A percentile compares a stretch with the other conserved stretches of the same genome.
These are phyloP conservation scores for Micractinium conductrix DNA, from an alignment of 139 green algal genomes.

Conservation along the genomic window DNA sequence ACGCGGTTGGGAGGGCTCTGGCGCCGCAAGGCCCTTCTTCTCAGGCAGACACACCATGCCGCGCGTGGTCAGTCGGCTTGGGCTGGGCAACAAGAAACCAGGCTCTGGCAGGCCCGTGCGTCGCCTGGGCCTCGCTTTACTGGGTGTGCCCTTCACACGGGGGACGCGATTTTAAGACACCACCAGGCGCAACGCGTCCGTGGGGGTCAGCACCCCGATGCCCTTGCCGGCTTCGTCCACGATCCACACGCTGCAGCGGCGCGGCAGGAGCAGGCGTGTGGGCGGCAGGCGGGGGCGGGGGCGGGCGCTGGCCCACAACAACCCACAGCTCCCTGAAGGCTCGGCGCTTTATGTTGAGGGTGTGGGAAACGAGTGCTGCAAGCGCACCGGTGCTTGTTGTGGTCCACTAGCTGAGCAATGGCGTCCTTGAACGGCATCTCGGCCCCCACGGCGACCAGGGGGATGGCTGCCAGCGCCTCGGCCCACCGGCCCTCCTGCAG, in stretches of 20 bases:
- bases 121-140: not conserved
- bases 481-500: conserved; percentile 38
- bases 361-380: not conserved
- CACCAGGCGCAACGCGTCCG: conserved; percentile 37
- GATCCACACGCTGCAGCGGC: conserved; percentile 24
- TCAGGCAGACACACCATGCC: not conserved
- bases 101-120: not conserved
- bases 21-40: not conserved
- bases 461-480: conserved; percentile 16
- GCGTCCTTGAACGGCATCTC: conserved; percentile 12
- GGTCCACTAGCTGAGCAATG: conserved; percentile 20
- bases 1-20: not conserved
- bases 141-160: not conserved
- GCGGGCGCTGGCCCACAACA: not conserved
- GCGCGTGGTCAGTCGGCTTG: not conserved
- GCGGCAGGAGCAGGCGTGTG: not conserved
- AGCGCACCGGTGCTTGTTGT: conserved; percentile 35
- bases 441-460: not conserved
- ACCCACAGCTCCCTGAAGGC: not conserved
- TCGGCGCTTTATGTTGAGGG: not conserved
- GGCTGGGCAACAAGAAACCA: not conserved
- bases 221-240: conserved; percentile 13
- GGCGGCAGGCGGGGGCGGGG: not conserved
- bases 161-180: not conserved
- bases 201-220: conserved; percentile 40